Evolutionary conservation across 1,284 basidiomycete species (phyloP).

Genomic region (Veloboletus limbatus): DNA sequence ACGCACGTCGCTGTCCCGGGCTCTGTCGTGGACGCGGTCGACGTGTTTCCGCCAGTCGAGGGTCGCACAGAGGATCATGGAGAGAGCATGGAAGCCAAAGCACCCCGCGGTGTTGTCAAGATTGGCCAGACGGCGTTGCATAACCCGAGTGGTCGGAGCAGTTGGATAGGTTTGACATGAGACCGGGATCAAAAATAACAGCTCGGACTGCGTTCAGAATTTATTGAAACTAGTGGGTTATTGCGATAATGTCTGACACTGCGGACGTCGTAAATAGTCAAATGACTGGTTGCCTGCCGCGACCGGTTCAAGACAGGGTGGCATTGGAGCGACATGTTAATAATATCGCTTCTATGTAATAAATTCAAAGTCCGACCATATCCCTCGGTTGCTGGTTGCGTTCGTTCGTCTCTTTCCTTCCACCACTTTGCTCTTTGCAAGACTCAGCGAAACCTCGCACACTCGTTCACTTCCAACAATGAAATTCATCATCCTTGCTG

Average conservation of each 20-base stretch:
- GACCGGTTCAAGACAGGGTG: background rate
- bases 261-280: background rate
- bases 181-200: background rate
- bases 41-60: constrained; percentile 36
- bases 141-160: constrained; percentile 86
- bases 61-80: constrained; percentile 13
- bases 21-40: constrained; percentile 60
- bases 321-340: background rate
- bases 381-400: background rate
- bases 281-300: background rate
- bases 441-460: constrained; percentile 16
- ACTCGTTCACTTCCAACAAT: constrained; percentile 38
- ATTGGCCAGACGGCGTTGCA: constrained; percentile 91
- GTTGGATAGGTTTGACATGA: constrained; percentile 81
- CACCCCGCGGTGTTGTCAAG: constrained; percentile 58
- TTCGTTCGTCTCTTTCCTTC: background rate
- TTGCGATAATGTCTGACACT: too few relatives aligned
- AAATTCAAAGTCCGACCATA: constrained; percentile 32
- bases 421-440: constrained; percentile 1
- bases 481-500: constrained; percentile 48
- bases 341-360: constrained; percentile 6
- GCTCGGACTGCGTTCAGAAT: background rate
- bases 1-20: constrained; percentile 53
- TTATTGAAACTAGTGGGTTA: too few relatives aligned
- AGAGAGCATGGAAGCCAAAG: constrained; percentile 19